These are phyloP conservation scores for Apiospora pterosperma DNA, from an alignment of 2,329 filamentous ascomycete species.

Conservation along the genomic window DNA sequence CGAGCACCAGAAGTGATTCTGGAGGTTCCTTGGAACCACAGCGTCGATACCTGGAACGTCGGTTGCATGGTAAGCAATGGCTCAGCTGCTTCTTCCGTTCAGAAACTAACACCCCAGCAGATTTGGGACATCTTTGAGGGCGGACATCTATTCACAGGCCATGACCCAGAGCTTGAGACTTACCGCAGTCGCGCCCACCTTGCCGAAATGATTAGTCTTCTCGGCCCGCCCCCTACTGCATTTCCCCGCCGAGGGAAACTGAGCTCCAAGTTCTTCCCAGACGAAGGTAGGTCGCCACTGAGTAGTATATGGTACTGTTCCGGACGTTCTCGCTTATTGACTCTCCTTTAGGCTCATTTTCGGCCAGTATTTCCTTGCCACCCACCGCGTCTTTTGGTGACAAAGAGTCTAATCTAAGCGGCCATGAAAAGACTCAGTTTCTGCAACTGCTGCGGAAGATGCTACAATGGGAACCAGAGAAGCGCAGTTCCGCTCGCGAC, in stretches of 20 bases:
- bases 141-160: constrained; percentile 37
- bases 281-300: neutral
- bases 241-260: constrained; percentile 27
- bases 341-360: too few species aligned
- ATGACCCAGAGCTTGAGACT: constrained; percentile 32
- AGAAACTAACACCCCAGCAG: too few species aligned
- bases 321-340: neutral
- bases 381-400: constrained; percentile 22
- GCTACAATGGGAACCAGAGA: constrained; percentile 32
- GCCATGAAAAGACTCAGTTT: too few species aligned
- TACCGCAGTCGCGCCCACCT: constrained; percentile 44
- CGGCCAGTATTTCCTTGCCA: too few species aligned
- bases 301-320: too few species aligned
- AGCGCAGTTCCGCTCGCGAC: constrained; percentile 25
- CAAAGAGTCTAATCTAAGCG: constrained; percentile 18
- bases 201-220: constrained; percentile 43
- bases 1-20: constrained; percentile 45
- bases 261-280: constrained; percentile 15
- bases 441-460: constrained; percentile 35
- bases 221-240: constrained; percentile 37
- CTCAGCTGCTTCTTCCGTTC: too few species aligned
- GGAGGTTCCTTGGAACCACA: constrained; percentile 39
- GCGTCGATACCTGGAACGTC: constrained; percentile 50
- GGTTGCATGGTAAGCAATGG: constrained; percentile 42
- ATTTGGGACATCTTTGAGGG: constrained; percentile 49